phyloP scores from a whole-genome alignment of 495 filamentous ascomycete genomes.

The Penicillium subrubescens region DNA sequence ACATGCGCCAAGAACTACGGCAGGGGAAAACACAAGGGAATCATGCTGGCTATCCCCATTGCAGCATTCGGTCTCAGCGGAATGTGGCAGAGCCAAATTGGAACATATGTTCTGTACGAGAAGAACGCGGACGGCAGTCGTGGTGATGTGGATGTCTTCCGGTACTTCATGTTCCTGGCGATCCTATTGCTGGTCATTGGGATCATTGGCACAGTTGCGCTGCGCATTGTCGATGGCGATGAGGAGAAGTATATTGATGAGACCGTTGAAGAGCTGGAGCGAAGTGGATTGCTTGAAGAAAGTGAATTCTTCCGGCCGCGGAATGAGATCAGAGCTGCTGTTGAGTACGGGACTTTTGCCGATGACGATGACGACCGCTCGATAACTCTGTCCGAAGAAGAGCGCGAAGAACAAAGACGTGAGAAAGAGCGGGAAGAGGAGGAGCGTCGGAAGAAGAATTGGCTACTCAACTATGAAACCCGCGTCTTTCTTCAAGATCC shows the following conservation, averaged over 20 bases:
- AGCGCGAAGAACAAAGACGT: constrained; percentile 43
- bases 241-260: constrained; percentile 77
- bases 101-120: constrained; percentile 75
- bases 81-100: constrained; percentile 93
- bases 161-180: constrained; percentile 82
- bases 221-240: constrained; percentile 68
- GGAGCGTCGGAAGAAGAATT: constrained; percentile 74
- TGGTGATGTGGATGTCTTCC: constrained; percentile 83
- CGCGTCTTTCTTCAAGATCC: constrained; percentile 77
- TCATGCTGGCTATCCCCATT: constrained; percentile 89
- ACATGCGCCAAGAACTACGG: constrained; percentile 98
- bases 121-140: constrained; percentile 56
- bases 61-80: constrained; percentile 89
- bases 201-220: constrained; percentile 68
- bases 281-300: constrained; percentile 79
- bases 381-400: constrained; percentile 47
- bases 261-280: constrained; percentile 80
- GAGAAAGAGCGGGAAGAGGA: constrained; percentile 62
- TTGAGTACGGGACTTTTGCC: constrained; percentile 57
- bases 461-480: constrained; percentile 86
- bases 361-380: constrained; percentile 30
- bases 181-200: constrained; percentile 67
- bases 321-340: constrained; percentile 36
- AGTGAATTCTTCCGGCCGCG: constrained; percentile 60
- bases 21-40: constrained; percentile 78